These are phyloP conservation scores for Balansia obtecta DNA, from an alignment of 2,329 filamentous ascomycete species.

Conservation along the genomic window DNA sequence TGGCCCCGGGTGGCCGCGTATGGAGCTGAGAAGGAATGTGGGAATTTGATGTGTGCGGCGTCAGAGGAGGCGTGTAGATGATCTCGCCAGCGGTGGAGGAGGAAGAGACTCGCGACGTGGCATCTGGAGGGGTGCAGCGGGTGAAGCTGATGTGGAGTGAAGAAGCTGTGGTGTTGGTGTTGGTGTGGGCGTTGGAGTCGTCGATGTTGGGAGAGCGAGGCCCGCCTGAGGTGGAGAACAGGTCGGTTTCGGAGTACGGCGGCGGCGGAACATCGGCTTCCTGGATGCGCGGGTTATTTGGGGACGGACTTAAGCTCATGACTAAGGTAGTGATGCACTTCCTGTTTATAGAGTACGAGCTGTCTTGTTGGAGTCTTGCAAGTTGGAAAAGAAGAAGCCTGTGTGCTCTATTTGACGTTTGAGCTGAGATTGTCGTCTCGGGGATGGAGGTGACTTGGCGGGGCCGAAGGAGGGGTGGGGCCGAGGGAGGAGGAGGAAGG, in stretches of 20 bases:
- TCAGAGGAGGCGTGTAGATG: conserved; percentile 37
- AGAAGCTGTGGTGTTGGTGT: conserved; percentile 8
- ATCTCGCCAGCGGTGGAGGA: conserved; percentile 32
- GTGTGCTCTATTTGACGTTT: too few species aligned
- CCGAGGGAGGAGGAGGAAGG: too few species aligned
- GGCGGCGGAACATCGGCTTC: conserved; percentile 35
- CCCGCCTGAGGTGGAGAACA: conserved; percentile 32
- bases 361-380: too few species aligned
- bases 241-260: conserved; percentile 45
- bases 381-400: too few species aligned
- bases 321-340: conserved; percentile 1
- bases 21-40: conserved; percentile 2
- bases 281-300: conserved; percentile 10
- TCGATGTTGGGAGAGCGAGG: conserved; percentile 13
- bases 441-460: too few species aligned
- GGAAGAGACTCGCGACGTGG: conserved; percentile 25
- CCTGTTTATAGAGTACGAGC: too few species aligned
- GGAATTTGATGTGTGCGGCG: conserved; percentile 27
- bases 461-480: too few species aligned
- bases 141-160: conserved; percentile 13
- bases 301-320: conserved; percentile 10
- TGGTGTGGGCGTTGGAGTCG: conserved; percentile 8
- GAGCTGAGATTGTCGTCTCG: too few species aligned
- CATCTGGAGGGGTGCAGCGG: conserved; percentile 16
- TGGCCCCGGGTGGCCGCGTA: conserved; percentile 10